Conservation (phyloP, 2,329 filamentous ascomycete species). For the Neophaeococcomyces mojaviensis region DNA sequence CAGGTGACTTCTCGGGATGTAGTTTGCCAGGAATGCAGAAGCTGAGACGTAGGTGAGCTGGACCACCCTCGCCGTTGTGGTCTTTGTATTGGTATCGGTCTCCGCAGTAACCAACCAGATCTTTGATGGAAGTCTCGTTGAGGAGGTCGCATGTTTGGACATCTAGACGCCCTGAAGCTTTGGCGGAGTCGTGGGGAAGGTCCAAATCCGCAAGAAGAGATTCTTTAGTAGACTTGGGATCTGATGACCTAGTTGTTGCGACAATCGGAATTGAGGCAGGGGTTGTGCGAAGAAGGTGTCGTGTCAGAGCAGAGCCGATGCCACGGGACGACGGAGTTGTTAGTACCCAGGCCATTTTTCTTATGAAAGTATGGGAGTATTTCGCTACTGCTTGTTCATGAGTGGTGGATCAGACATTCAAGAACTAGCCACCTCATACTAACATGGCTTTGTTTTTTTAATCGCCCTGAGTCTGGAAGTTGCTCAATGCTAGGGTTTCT, state of each 20-base stretch:
- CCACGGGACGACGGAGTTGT: conserved; percentile 54
- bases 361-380: too few species aligned
- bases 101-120: conserved; percentile 48
- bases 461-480: too few species aligned
- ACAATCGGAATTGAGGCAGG: conserved; percentile 46
- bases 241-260: conserved; percentile 49
- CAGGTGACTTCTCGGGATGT: conserved; percentile 62
- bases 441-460: too few species aligned
- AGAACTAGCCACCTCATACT: too few species aligned
- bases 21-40: conserved; percentile 66
- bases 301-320: conserved; percentile 55
- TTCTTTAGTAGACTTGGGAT: conserved; percentile 30
- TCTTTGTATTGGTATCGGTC: conserved; percentile 38
- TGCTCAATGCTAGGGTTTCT: too few species aligned
- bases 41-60: conserved; percentile 56
- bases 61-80: background rate
- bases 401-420: too few species aligned
- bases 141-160: conserved; percentile 29
- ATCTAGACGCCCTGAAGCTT: conserved; percentile 30
- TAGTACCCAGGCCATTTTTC: conserved; percentile 27
- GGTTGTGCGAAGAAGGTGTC: conserved; percentile 51
- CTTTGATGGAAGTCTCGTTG: conserved; percentile 51
- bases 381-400: too few species aligned
- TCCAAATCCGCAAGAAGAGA: conserved; percentile 39
- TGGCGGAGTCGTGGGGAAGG: conserved; percentile 6